Conservation (phyloP, 164 flowering plant species). For the Paratinospora sagittata region DNA sequence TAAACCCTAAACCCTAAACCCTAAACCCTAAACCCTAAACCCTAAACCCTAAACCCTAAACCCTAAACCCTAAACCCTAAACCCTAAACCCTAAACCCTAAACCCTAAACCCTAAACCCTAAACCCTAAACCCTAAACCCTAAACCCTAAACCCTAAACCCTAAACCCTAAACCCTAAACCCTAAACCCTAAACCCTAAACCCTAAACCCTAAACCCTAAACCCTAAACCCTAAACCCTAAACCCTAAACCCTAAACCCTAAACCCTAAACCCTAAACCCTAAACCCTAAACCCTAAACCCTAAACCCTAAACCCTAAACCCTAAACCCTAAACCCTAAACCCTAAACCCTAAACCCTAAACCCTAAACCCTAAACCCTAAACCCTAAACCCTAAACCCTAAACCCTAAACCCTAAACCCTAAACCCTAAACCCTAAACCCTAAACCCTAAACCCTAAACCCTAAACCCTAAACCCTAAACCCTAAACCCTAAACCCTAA, state of each 20-base stretch:
- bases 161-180: too few relatives aligned
- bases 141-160: too few relatives aligned
- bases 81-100: too few relatives aligned
- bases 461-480: slow-evolving; percentile 20
- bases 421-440: slow-evolving; percentile 17
- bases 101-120: too few relatives aligned
- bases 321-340: slow-evolving; percentile 16
- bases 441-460: slow-evolving; percentile 25
- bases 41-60: too few relatives aligned
- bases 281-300: slow-evolving; percentile 22
- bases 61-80: too few relatives aligned
- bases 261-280: slow-evolving; percentile 21
- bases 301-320: slow-evolving; percentile 18
- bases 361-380: slow-evolving; percentile 14
- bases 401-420: slow-evolving; percentile 10
- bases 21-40: too few relatives aligned
- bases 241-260: slow-evolving; percentile 14
- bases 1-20: too few relatives aligned
- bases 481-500: slow-evolving; percentile 17
- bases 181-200: too few relatives aligned
- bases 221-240: too few relatives aligned
- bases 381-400: slow-evolving; percentile 15
- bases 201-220: too few relatives aligned
- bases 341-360: slow-evolving; percentile 8
- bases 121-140: too few relatives aligned